Evolutionary conservation across 2,329 filamentous ascomycete genomes (phyloP), one percentile per base, ranked within the genome.

Genomic region (Hypoxylon sp.): DNA sequence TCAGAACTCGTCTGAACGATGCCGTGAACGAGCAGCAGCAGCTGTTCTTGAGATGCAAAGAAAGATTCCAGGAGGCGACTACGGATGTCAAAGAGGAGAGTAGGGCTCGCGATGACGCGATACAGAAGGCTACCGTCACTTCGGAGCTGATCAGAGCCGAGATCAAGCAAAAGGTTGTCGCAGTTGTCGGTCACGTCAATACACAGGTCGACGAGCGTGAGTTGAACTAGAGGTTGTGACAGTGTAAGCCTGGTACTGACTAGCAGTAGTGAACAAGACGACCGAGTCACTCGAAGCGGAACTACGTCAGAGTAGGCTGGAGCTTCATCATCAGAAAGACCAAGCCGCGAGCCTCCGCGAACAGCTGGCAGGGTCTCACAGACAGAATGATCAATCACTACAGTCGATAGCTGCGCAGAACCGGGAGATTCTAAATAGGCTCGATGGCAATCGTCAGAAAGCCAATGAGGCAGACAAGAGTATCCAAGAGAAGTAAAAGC

Each of bases 1-100:
- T 73, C 55, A 75, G 69, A 49, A 62, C 66, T 2, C 76, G 75
- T 13, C 65, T 84, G n/a, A 80, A 82, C 51, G 70, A 77, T 43
- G 77, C 78, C 1, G 77, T 79, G 7, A 58, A 64, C 1, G 80
- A 83, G 55, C 81, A 83, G 23, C 78, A 82, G 53, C 65, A 66
- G 4, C 69, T 83, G 1, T 81, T 74, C 60, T 65, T 58, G 3
- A 69, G 70, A 33, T 71, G 73, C 7, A 73, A 69, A 37, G 48
- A 69, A 1, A 70, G 69, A 37, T 76, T 74, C 48, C 57, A 77
- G 13, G 58, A 74, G 2, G 65, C 73, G 0, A 71, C 75, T 9
- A 58, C 69, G 1, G 65, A 78, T 21, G 53, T 81, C 4, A 70
- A 68, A 15, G 62, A 69, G 8, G 73, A 78, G 8, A 71, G 72